These are phyloP conservation scores for Didymella exigua DNA, from an alignment of 2,329 filamentous ascomycete species.

Conservation along the genomic window DNA sequence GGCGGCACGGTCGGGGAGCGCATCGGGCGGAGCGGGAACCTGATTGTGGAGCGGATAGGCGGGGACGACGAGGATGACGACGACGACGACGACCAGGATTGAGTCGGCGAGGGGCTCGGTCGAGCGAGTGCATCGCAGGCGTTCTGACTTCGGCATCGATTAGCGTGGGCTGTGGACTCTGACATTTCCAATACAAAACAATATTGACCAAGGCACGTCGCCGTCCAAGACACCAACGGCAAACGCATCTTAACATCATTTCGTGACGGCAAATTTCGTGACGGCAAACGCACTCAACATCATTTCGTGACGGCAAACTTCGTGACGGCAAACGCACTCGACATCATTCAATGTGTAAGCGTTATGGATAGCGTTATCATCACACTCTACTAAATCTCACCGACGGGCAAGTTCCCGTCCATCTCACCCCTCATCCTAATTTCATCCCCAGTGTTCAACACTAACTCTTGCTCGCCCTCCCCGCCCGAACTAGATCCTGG, in stretches of 20 bases:
- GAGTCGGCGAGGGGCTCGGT: too few relatives aligned
- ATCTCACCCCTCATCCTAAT: too few relatives aligned
- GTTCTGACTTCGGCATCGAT: neutral
- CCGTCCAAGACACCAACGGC: too few relatives aligned
- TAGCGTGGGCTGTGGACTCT: too few relatives aligned
- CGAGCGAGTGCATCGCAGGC: neutral
- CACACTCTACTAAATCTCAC: neutral
- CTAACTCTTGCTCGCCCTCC: slow-evolving; percentile 39
- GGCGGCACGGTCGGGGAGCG: slow-evolving; percentile 71
- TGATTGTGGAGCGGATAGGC: slow-evolving; percentile 79
- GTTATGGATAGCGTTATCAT: slow-evolving; percentile 7
- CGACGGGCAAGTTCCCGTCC: neutral
- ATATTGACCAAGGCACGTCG: too few relatives aligned
- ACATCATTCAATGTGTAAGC: neutral
- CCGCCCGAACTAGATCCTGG: slow-evolving; percentile 57
- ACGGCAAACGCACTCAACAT: too few relatives aligned
- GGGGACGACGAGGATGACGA: slow-evolving; percentile 62
- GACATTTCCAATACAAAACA: too few relatives aligned
- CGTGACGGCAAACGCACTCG: too few relatives aligned
- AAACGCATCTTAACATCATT: too few relatives aligned
- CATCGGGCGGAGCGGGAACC: slow-evolving; percentile 82
- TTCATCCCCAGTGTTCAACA: neutral
- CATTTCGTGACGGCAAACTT: too few relatives aligned
- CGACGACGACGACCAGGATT: slow-evolving; percentile 18
- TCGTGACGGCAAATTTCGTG: too few relatives aligned